Base-by-base conservation (phyloP, 2,329 filamentous ascomycete genomes). In the Fusarium odoratissimum region DNA sequence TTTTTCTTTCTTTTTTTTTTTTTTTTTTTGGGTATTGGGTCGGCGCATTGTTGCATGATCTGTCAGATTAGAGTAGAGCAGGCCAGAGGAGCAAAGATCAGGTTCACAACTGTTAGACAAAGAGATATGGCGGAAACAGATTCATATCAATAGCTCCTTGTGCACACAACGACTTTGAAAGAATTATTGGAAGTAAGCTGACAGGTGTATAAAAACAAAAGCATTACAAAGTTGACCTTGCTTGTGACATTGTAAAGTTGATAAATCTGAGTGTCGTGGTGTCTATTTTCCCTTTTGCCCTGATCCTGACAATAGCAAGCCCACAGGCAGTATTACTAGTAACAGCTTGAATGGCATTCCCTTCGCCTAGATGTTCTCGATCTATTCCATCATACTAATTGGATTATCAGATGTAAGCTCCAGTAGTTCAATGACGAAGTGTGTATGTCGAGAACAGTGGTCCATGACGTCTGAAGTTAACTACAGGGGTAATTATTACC, bases 381-480 rank as follows among this genome's bases (percentile, higher is more conserved):
- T 40, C 48, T 42, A 56, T 69, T 42, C 41, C 57, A 48, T 30
- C 35, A 40, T 51, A 48, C 25, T 40, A 38, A 13, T 49, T 33
- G 7, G 28, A 33, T 25, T 4, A 17, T 19, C 11, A 45, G 13
- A 17, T 56, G 23, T 23, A 60, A 37, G 14, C 25, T 37, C 37
- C 31, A 21, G 25, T 35, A 37, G 28, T 6, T 37, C 41, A 41
- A 42, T 51, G 49, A 62, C 12, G 38, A 44, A 28, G 44, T 14
- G 4, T 49, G 11, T 23, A 6, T 55, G 13, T n/a, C 10, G 42
- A 28, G 33, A 40, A 40, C 10, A 31, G 25, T 21, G 17, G 37
- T 23, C 40, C 41, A 65, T 72, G 69, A 69, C 64, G 64, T 61
- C 31, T 35, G 6, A n/a, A n/a, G n/a, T 56, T 37, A 31, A 60